A percentile compares a stretch with the other conserved stretches of the same genome.
phyloP scores from a whole-genome alignment of 1,139 yeast genomes.

The Yamadazyma membranifaciens region DNA sequence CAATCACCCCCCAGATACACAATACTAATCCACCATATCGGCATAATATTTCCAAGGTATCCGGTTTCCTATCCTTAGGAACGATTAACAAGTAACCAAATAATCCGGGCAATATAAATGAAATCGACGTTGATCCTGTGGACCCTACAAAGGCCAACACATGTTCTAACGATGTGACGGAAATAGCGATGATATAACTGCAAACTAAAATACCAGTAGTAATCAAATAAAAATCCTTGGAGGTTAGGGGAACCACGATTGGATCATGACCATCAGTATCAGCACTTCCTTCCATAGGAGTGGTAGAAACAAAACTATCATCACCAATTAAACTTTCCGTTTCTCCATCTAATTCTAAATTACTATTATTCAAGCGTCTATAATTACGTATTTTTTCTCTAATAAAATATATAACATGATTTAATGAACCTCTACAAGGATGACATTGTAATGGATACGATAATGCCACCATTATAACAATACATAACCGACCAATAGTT shows the following conservation, averaged over 20 bases:
- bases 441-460: constrained; percentile 77
- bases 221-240: constrained; percentile 56
- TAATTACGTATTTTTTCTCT: constrained; percentile 7
- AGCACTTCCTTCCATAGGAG: constrained; percentile 51
- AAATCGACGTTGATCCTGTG: constrained; percentile 91
- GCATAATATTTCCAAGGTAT: constrained; percentile 39
- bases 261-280: constrained; percentile 52
- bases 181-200: constrained; percentile 72
- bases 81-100: constrained; percentile 73
- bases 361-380: background rate
- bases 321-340: constrained; percentile 28
- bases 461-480: constrained; percentile 64
- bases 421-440: constrained; percentile 72
- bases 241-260: constrained; percentile 51
- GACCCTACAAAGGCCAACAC: constrained; percentile 93
- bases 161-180: constrained; percentile 76
- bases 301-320: constrained; percentile 43
- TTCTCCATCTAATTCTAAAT: constrained; percentile 16
- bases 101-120: constrained; percentile 88
- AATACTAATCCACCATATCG: constrained; percentile 62
- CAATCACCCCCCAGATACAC: constrained; percentile 71
- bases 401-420: constrained; percentile 59
- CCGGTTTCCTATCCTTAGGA: constrained; percentile 39
- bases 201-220: constrained; percentile 61
- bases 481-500: constrained; percentile 68